Evolutionary conservation across 1,284 basidiomycete species (phyloP).

Genomic region (Malassezia arunalokei): DNA sequence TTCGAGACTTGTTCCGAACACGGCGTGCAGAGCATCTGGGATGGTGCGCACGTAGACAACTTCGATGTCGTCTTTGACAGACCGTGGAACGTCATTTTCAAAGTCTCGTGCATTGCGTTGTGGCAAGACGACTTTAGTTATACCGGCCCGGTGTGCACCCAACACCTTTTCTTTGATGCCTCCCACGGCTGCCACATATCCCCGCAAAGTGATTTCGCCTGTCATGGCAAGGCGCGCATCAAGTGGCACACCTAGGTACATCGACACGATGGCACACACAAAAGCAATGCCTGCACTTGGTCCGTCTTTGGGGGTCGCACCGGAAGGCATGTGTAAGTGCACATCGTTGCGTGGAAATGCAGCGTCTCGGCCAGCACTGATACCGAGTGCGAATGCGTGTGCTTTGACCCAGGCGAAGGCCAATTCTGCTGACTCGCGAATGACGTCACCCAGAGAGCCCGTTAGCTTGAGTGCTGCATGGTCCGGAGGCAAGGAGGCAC

Average conservation of each 20-base stretch:
- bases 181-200: constrained; percentile 40
- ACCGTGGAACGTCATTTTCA: constrained; percentile 64
- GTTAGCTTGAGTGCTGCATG: constrained; percentile 62
- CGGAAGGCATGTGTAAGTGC: constrained; percentile 74
- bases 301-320: constrained; percentile 79
- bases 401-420: constrained; percentile 59
- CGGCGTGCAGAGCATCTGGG: constrained; percentile 65
- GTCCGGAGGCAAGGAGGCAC: constrained; percentile 58
- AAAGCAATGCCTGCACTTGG: constrained; percentile 72
- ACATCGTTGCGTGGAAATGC: constrained; percentile 70
- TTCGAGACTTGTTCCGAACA: constrained; percentile 21
- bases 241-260: constrained; percentile 59
- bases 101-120: constrained; percentile 71
- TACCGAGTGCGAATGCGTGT: constrained; percentile 66
- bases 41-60: constrained; percentile 68
- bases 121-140: constrained; percentile 68
- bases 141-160: constrained; percentile 57
- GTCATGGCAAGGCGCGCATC: constrained; percentile 41
- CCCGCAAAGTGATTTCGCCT: constrained; percentile 41
- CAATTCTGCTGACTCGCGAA: constrained; percentile 76
- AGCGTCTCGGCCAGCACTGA: constrained; percentile 57
- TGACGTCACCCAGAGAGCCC: constrained; percentile 58
- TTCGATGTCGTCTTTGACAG: constrained; percentile 61
- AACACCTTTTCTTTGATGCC: constrained; percentile 44
- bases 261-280: constrained; percentile 69